A percentile compares a stretch with the other conserved stretches of the same genome.
Conservation (phyloP, 2,329 filamentous ascomycete genomes). For the Celoporthe dispersa region DNA sequence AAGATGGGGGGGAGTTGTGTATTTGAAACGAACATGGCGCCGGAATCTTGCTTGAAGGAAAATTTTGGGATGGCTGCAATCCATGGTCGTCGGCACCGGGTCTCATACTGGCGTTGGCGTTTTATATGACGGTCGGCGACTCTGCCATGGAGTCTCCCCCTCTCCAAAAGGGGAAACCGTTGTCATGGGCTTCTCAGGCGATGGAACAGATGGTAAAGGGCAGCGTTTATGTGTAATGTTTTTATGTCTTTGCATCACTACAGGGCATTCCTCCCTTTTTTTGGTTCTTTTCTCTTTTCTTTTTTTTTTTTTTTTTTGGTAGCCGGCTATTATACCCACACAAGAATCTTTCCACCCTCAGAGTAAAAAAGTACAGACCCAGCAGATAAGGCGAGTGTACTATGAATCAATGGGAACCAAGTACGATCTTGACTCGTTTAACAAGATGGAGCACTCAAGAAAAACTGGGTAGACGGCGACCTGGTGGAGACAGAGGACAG, state of each 20-base stretch:
- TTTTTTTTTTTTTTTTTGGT: slow-evolving; percentile 19
- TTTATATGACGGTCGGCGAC: slow-evolving; percentile 17
- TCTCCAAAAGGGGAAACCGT: slow-evolving; percentile 17
- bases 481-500: no score
- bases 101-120: slow-evolving; percentile 25
- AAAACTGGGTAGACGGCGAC: no score
- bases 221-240: slow-evolving; percentile 29
- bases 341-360: slow-evolving; percentile 12
- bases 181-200: slow-evolving; percentile 14
- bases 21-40: slow-evolving; percentile 2
- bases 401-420: not conserved
- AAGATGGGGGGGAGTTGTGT: not conserved
- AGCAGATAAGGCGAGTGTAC: not conserved
- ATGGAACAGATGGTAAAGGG: slow-evolving; percentile 17
- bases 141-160: not conserved
- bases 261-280: slow-evolving; percentile 17
- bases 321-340: slow-evolving; percentile 25
- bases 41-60: not conserved
- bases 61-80: slow-evolving; percentile 4
- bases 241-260: slow-evolving; percentile 27
- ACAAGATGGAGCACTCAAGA: no score
- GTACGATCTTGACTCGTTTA: no score
- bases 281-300: not conserved
- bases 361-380: not conserved
- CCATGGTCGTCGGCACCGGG: slow-evolving; percentile 2